Evolutionary conservation across 1,284 basidiomycete genomes (phyloP), one percentile per base, ranked within the genome.

Genomic region (Cryptococcus sp.): DNA sequence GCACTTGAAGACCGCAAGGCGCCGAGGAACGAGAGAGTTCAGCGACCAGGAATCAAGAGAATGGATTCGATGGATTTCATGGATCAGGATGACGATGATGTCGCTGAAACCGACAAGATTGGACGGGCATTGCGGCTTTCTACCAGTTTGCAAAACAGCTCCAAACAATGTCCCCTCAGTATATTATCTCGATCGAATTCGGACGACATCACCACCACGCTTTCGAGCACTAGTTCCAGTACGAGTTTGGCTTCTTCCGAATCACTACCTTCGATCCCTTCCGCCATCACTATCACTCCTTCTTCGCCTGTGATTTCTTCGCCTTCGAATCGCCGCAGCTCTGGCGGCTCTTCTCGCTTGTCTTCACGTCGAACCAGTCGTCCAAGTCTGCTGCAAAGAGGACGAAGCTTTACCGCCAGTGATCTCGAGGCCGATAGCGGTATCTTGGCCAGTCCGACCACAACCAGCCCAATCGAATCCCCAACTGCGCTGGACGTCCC

Each of bases 381-480:
- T 7, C 41, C 61, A 16, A 64, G 63, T 43, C 61, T 74, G 1
- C 59, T 76, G 1, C 71, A 70, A 40, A 59, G 73, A 37, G 73
- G 73, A 4, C 56, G 66, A 9, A 72, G 67, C 55, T 76, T 74
- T 49, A 76, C 74, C 5, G 74, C 74, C 2, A 59, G 60, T 16
- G 74, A 76, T 46, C 64, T 76, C 4, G 59, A 63, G 25, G 62
- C 54, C 3, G 57, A 60, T 45, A 52, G 16, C 14, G 7, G 7
- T 16, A 39, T 39, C 36, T 16, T 39, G 36, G 16, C 36, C 4
- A 39, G 36, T 39, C 36, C 36, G 7, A 11, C 5, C 28, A 11
- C 11, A 5, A 11, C 28, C 28, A 28, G 28, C 28, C 4, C 4
- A 28, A 11, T 28, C 28, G 28, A 28, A 4, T 28, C 28, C 5